A percentile compares a stretch with the other conserved stretches of the same genome.
phyloP scores from a whole-genome alignment of 2,329 filamentous ascomycete genomes.

The Aphanocladium album region DNA sequence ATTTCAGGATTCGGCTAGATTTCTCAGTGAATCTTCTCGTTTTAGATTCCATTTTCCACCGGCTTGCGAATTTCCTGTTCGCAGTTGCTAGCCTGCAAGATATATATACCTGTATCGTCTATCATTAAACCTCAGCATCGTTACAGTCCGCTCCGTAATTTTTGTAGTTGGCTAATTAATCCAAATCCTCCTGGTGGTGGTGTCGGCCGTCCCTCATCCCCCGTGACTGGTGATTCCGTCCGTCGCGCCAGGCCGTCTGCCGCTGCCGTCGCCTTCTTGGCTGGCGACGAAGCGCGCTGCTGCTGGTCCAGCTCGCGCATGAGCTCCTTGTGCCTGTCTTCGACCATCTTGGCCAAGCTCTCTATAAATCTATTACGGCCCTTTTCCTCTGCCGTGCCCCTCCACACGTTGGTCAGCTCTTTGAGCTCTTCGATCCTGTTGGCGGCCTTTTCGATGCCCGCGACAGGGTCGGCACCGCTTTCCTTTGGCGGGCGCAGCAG shows the following conservation, averaged over 20 bases:
- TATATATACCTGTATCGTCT: not conserved
- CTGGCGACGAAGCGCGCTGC: not conserved
- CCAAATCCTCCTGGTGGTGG: slow-evolving; percentile 49
- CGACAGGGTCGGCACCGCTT: slow-evolving; percentile 44
- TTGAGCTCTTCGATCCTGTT: slow-evolving; percentile 72
- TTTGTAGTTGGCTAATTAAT: slow-evolving; percentile 58
- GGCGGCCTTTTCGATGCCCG: slow-evolving; percentile 68
- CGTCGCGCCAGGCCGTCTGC: slow-evolving; percentile 30
- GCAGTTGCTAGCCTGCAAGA: not conserved
- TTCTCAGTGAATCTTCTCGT: not conserved
- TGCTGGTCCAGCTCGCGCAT: slow-evolving; percentile 43
- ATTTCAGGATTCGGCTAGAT: not conserved
- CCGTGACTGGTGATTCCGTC: slow-evolving; percentile 28
- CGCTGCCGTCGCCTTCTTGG: slow-evolving; percentile 10
- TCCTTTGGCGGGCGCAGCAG: slow-evolving; percentile 52
- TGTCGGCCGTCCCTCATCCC: slow-evolving; percentile 16
- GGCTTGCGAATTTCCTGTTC: not conserved
- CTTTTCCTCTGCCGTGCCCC: slow-evolving; percentile 91
- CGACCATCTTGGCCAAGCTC: slow-evolving; percentile 71
- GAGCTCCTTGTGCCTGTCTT: slow-evolving; percentile 61
- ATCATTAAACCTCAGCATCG: not conserved
- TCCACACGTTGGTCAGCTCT: slow-evolving; percentile 77
- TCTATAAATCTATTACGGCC: slow-evolving; percentile 79
- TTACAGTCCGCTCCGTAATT: slow-evolving; percentile 50
- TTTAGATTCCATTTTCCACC: not conserved